Evolutionary conservation across 768 basidiomycete genomes (phyloP).

Genomic region (Trametes cubensis): DNA sequence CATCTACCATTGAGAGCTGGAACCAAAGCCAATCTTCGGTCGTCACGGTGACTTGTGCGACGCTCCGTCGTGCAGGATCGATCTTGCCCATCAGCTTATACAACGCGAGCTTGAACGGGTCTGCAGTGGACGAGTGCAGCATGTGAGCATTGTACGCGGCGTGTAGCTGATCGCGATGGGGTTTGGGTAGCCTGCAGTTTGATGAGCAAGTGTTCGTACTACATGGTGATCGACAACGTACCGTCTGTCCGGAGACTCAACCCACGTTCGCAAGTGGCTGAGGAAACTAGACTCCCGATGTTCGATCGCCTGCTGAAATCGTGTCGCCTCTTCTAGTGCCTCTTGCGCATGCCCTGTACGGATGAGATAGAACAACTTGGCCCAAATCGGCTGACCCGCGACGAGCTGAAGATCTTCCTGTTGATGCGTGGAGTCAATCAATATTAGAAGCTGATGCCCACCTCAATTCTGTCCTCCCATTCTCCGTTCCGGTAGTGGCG

Average conservation of each 20-base stretch:
- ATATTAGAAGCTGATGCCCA: slow-evolving; percentile 36
- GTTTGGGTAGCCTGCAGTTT: slow-evolving; percentile 60
- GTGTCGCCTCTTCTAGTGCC: slow-evolving; percentile 74
- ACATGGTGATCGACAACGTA: slow-evolving; percentile 37
- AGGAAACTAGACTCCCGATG: slow-evolving; percentile 83
- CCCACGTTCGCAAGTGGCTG: slow-evolving; percentile 80
- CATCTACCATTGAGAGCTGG: slow-evolving; percentile 89
- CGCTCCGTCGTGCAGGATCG: slow-evolving; percentile 77
- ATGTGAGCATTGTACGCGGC: slow-evolving; percentile 85
- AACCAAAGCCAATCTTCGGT: slow-evolving; percentile 99
- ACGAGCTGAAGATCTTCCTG: slow-evolving; percentile 57
- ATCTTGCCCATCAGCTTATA: slow-evolving; percentile 96
- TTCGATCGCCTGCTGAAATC: slow-evolving; percentile 70
- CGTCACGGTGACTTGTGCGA: slow-evolving; percentile 83
- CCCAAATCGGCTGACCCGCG: slow-evolving; percentile 89
- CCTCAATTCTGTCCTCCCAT: slow-evolving; percentile 90
- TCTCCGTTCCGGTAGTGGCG: slow-evolving; percentile 76
- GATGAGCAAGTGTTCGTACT: not conserved
- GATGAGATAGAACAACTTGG: slow-evolving; percentile 89
- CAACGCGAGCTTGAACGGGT: slow-evolving; percentile 94
- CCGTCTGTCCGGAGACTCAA: slow-evolving; percentile 80
- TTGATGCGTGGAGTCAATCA: not conserved
- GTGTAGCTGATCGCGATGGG: slow-evolving; percentile 79
- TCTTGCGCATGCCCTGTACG: slow-evolving; percentile 83
- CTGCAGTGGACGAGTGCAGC: slow-evolving; percentile 82